Conservation (phyloP, 2,329 filamentous ascomycete genomes). For the Dothiorella sarmentorum region DNA sequence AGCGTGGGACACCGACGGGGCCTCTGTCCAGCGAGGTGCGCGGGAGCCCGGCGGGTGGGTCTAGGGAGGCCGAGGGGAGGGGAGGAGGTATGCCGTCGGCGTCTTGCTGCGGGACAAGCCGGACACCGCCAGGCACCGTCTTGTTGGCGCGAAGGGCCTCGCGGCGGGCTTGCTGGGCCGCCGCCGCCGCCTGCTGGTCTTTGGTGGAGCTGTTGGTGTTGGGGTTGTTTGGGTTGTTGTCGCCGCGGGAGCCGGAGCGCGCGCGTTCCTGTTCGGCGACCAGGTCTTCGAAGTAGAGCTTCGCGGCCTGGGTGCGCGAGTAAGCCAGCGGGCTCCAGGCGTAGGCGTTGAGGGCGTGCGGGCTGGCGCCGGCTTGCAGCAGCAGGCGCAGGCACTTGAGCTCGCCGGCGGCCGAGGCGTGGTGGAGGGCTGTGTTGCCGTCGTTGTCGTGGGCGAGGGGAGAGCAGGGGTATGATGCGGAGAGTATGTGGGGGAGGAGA, state of each 20-base stretch:
- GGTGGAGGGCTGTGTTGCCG: constrained; percentile 85
- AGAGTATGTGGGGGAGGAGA: constrained; percentile 39
- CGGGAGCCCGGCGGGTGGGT: neutral
- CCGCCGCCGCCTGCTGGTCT: neutral
- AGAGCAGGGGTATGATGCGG: constrained; percentile 28
- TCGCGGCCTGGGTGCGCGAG: constrained; percentile 74
- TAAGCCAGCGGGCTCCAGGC: constrained; percentile 84
- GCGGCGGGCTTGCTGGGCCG: constrained; percentile 10
- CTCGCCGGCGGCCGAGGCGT: constrained; percentile 78
- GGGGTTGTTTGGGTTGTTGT: neutral
- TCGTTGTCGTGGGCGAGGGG: constrained; percentile 54
- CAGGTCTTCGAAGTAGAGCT: constrained; percentile 77
- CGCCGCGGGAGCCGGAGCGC: constrained; percentile 1
- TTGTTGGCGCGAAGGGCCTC: constrained; percentile 16
- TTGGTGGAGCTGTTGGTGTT: neutral
- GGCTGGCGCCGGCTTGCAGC: constrained; percentile 73
- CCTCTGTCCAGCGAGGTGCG: constrained; percentile 1
- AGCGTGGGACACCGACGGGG: neutral
- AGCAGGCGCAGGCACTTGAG: constrained; percentile 73
- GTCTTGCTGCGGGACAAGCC: constrained; percentile 35
- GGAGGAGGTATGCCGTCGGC: neutral
- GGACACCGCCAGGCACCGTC: constrained; percentile 31
- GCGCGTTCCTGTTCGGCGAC: constrained; percentile 62
- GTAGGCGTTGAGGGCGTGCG: constrained; percentile 68
- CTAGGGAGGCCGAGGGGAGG: neutral